These are phyloP conservation scores for Mortierella sp. DNA, from an alignment of 371 early-diverging fungal genomes.

Conservation along the genomic window DNA sequence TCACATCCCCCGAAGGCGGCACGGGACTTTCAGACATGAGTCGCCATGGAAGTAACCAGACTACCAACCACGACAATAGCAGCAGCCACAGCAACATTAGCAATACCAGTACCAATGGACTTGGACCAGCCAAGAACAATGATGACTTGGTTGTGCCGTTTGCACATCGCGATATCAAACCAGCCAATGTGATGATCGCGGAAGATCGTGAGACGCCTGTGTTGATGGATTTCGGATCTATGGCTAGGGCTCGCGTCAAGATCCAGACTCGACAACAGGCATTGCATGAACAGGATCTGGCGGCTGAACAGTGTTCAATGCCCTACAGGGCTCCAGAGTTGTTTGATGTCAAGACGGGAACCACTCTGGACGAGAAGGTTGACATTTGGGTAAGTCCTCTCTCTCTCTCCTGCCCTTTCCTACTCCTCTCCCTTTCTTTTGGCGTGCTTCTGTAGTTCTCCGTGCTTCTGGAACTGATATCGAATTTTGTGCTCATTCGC, in stretches of 20 bases:
- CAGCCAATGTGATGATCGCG: constrained; percentile 71
- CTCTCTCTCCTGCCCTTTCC: neutral
- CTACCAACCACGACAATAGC: neutral
- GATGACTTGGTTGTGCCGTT: constrained; percentile 60
- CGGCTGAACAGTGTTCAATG: constrained; percentile 81
- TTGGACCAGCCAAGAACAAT: constrained; percentile 39
- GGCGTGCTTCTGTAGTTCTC: neutral
- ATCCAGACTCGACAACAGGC: constrained; percentile 73
- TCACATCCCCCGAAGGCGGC: constrained; percentile 30
- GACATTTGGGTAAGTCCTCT: constrained; percentile 73
- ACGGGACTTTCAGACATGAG: constrained; percentile 34
- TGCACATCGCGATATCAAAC: constrained; percentile 86
- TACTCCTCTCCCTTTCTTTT: neutral
- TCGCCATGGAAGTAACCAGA: too few relatives aligned
- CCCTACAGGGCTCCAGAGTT: constrained; percentile 85
- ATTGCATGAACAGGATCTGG: constrained; percentile 76
- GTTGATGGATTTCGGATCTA: constrained; percentile 85
- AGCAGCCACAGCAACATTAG: neutral
- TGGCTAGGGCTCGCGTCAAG: constrained; percentile 65
- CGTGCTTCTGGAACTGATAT: too few relatives aligned
- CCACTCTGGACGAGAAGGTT: constrained; percentile 72
- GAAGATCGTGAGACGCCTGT: constrained; percentile 77
- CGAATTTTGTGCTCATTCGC: too few relatives aligned
- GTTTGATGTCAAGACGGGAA: constrained; percentile 79
- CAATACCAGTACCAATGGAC: constrained; percentile 5